Evolutionary conservation across 2,329 filamentous ascomycete genomes (phyloP).

Genomic region (Cytospora schulzeri): DNA sequence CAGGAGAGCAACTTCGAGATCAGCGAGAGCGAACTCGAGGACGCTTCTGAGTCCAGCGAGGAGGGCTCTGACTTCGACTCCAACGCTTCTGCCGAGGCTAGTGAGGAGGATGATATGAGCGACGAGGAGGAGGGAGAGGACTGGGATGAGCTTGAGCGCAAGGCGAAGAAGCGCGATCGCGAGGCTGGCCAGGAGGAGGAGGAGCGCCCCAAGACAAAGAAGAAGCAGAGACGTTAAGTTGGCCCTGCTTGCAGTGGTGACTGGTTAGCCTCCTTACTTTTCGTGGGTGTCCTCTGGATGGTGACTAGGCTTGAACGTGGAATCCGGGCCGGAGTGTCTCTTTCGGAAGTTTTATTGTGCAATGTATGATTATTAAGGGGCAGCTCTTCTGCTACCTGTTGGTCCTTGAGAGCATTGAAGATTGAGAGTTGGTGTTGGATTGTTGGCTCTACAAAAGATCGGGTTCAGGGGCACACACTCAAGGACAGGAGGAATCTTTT

Average conservation of each 20-base stretch:
- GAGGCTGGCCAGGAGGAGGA: conserved; percentile 73
- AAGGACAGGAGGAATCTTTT: not conserved
- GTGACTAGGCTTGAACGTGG: not conserved
- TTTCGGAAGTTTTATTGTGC: not conserved
- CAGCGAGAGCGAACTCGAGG: conserved; percentile 81
- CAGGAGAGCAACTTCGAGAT: conserved; percentile 94
- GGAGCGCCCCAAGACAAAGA: conserved; percentile 73
- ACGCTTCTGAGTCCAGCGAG: conserved; percentile 73
- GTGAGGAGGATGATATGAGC: conserved; percentile 71
- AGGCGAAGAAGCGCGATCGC: conserved; percentile 82
- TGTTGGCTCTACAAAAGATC: not conserved
- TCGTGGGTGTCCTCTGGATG: not conserved
- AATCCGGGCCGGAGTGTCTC: not conserved
- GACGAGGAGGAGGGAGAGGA: conserved; percentile 83
- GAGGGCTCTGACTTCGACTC: conserved; percentile 94
- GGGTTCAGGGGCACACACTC: not conserved
- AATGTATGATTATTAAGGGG: conserved; percentile 14
- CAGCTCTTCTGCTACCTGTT: conserved; percentile 2
- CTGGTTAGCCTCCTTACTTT: not conserved
- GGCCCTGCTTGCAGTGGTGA: not conserved
- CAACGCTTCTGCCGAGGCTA: conserved; percentile 80
- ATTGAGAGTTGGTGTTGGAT: not conserved
- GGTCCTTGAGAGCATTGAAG: not conserved
- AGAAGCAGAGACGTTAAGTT: conserved; percentile 36
- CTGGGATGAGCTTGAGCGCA: conserved; percentile 93